These are phyloP conservation scores for Alternaria tenuissima DNA, from an alignment of 2,329 filamentous ascomycete species.

Conservation along the genomic window DNA sequence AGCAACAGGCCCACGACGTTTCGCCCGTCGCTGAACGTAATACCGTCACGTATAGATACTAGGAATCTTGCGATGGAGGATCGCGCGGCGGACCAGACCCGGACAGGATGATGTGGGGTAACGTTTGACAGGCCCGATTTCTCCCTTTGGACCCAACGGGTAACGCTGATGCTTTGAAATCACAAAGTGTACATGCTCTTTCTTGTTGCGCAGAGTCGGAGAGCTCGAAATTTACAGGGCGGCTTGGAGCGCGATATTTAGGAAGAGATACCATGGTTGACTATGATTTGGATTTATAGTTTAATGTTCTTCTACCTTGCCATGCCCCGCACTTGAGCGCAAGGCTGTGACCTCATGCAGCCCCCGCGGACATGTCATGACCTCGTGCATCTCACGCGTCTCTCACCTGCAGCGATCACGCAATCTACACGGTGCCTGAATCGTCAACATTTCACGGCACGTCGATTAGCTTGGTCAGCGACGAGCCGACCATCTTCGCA, in stretches of 20 bases:
- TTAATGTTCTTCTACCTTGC: conserved; percentile 1
- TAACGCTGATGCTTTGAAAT: conserved; percentile 17
- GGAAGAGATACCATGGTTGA: conserved; percentile 21
- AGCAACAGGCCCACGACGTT: conserved; percentile 37
- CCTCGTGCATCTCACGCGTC: conserved; percentile 19
- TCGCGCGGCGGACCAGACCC: conserved; percentile 16
- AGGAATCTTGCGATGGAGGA: conserved; percentile 16
- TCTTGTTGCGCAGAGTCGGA: not conserved
- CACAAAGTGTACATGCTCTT: not conserved
- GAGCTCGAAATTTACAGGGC: not conserved
- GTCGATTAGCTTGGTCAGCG: conserved; percentile 9
- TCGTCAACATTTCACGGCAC: conserved; percentile 9
- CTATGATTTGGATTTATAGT: conserved; percentile 4
- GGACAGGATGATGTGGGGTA: conserved; percentile 24
- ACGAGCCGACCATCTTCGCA: conserved; percentile 20
- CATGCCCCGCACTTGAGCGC: conserved; percentile 17
- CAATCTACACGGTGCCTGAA: conserved; percentile 8
- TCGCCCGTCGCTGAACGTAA: conserved; percentile 49
- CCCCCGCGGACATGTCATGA: conserved; percentile 29
- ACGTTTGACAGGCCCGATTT: conserved; percentile 5
- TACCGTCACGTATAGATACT: conserved; percentile 50
- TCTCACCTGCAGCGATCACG: conserved; percentile 21
- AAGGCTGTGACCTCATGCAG: conserved; percentile 25
- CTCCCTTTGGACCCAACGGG: conserved; percentile 7
- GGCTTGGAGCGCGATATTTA: conserved; percentile 9